These are phyloP conservation scores for Secale cereale DNA, from an alignment of 176 grass and related monocot genomes.

Conservation along the genomic window DNA sequence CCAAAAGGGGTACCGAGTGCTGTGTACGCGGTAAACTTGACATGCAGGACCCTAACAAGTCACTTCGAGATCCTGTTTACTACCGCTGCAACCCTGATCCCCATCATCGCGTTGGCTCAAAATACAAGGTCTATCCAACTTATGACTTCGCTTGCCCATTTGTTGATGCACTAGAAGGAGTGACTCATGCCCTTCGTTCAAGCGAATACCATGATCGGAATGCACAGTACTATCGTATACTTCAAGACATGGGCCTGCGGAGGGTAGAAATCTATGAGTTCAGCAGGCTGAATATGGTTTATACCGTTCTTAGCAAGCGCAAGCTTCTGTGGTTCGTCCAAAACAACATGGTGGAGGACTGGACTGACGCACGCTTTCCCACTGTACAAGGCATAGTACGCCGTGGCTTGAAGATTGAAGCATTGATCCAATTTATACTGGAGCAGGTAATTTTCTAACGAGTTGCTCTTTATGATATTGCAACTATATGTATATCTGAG, in stretches of 20 bases:
- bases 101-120: slow-evolving; percentile 75
- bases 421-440: slow-evolving; percentile 86
- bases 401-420: slow-evolving; percentile 86
- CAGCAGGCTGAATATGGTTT: slow-evolving; percentile 91
- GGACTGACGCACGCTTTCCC: slow-evolving; percentile 88
- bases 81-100: slow-evolving; percentile 67
- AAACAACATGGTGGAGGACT: slow-evolving; percentile 80
- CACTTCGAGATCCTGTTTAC: slow-evolving; percentile 81
- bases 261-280: slow-evolving; percentile 84
- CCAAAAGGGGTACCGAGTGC: slow-evolving; percentile 66
- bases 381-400: slow-evolving; percentile 92
- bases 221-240: slow-evolving; percentile 69
- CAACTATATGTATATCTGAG: neutral
- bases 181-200: slow-evolving; percentile 83
- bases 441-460: slow-evolving; percentile 55
- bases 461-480: neutral
- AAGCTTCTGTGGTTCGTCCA: slow-evolving; percentile 96
- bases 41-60: slow-evolving; percentile 89
- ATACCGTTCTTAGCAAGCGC: slow-evolving; percentile 81
- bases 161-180: slow-evolving; percentile 74
- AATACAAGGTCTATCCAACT: slow-evolving; percentile 88
- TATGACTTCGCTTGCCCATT: slow-evolving; percentile 99
- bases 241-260: slow-evolving; percentile 76
- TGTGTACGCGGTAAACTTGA: slow-evolving; percentile 83
- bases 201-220: slow-evolving; percentile 98